These are phyloP conservation scores for Purpureocillium takamizusanense DNA, from an alignment of 2,329 filamentous ascomycete species.

Conservation along the genomic window DNA sequence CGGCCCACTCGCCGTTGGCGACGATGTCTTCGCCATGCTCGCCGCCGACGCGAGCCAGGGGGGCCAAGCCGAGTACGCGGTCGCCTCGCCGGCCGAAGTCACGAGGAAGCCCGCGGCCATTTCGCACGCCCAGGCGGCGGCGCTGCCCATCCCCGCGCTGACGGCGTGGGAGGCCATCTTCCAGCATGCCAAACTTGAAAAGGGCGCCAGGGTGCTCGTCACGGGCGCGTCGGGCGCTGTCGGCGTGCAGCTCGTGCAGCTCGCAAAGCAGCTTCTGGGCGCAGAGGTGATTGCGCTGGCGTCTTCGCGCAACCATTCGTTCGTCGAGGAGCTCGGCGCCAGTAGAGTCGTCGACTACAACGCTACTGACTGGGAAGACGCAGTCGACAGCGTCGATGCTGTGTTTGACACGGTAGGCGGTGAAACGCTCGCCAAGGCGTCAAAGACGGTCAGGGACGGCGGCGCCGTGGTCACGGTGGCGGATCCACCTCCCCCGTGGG, in stretches of 20 bases:
- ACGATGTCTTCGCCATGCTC: constrained; percentile 19
- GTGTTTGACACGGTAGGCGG: constrained; percentile 23
- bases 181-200: constrained; percentile 8
- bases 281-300: constrained; percentile 19
- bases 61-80: constrained; percentile 19
- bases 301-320: constrained; percentile 9
- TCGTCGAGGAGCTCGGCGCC: constrained; percentile 12
- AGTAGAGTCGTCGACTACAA: constrained; percentile 17
- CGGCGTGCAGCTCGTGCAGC: constrained; percentile 18
- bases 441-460: constrained; percentile 17
- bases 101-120: constrained; percentile 11
- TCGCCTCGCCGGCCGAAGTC: constrained; percentile 8
- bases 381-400: constrained; percentile 13
- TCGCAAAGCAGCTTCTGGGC: constrained; percentile 12
- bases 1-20: constrained; percentile 8
- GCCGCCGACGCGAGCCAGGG: constrained; percentile 9
- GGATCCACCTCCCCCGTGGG: constrained; percentile 23
- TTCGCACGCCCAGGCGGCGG: constrained; percentile 16
- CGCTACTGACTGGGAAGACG: constrained; percentile 11
- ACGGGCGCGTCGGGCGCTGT: constrained; percentile 22
- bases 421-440: constrained; percentile 15
- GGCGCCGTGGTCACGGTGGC: constrained; percentile 24
- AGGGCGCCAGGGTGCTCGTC: constrained; percentile 13
- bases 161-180: constrained; percentile 20
- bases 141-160: constrained; percentile 20